phyloP scores from a whole-genome alignment of 2,329 filamentous ascomycete genomes.

The Aureobasidium sp. region DNA sequence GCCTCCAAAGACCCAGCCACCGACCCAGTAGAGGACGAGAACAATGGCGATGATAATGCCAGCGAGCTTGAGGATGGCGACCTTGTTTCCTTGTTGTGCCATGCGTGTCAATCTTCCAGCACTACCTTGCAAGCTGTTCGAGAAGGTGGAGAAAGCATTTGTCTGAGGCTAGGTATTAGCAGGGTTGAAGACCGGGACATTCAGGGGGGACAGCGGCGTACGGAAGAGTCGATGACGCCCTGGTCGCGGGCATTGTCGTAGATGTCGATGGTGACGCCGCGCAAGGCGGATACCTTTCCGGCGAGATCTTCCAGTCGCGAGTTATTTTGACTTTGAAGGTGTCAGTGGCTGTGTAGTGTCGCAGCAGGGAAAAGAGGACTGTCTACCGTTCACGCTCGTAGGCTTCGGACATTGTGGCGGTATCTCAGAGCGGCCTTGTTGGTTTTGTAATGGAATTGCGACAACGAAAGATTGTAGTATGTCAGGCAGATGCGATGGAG shows the following conservation, averaged over 20 bases:
- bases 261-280: slow-evolving; percentile 92
- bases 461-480: background rate
- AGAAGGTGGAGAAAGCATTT: slow-evolving; percentile 87
- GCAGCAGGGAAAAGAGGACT: slow-evolving; percentile 34
- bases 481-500: background rate
- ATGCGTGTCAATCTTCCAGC: slow-evolving; percentile 77
- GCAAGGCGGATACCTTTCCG: slow-evolving; percentile 82
- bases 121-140: slow-evolving; percentile 73
- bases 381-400: slow-evolving; percentile 48
- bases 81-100: slow-evolving; percentile 83
- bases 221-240: slow-evolving; percentile 78
- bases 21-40: slow-evolving; percentile 67
- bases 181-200: background rate
- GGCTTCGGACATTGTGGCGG: slow-evolving; percentile 45
- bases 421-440: background rate
- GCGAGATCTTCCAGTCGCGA: slow-evolving; percentile 85
- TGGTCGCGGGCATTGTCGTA: slow-evolving; percentile 92
- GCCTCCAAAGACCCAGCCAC: slow-evolving; percentile 26
- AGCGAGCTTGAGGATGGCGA: slow-evolving; percentile 83
- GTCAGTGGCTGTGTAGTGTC: slow-evolving; percentile 17
- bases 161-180: slow-evolving; percentile 44
- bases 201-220: slow-evolving; percentile 39
- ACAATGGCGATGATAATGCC: slow-evolving; percentile 70
- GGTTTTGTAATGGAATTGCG: background rate
- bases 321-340: slow-evolving; percentile 65